phyloP scores from a whole-genome alignment of 2,329 filamentous ascomycete genomes.

The Hypomyces perniciosus region DNA sequence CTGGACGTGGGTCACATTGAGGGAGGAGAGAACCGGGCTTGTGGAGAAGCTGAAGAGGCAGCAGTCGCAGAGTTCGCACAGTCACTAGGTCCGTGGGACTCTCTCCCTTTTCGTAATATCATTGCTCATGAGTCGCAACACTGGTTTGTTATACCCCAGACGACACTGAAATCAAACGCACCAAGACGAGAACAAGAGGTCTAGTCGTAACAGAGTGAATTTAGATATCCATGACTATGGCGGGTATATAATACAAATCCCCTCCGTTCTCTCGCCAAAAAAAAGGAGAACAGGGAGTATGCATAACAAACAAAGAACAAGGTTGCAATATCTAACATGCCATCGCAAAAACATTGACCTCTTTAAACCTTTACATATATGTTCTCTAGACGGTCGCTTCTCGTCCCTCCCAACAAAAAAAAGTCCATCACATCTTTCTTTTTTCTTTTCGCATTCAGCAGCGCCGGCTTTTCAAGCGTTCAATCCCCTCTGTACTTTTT shows the following conservation, averaged over 20 bases:
- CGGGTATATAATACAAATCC: conserved; percentile 9
- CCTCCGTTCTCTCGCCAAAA: not conserved
- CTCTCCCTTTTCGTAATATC: too few species aligned
- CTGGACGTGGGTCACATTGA: conserved; percentile 69
- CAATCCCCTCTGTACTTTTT: too few species aligned
- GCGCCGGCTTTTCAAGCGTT: too few species aligned
- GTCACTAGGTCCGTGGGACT: not conserved
- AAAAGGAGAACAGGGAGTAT: not conserved
- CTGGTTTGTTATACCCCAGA: too few species aligned
- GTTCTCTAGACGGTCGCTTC: too few species aligned
- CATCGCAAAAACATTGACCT: too few species aligned
- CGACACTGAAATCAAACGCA: too few species aligned
- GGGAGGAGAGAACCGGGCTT: conserved; percentile 53
- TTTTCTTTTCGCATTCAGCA: not conserved
- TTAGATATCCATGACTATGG: conserved; percentile 11
- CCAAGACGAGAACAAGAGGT: too few species aligned
- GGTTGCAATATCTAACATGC: not conserved
- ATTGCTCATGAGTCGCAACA: too few species aligned
- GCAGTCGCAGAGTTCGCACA: conserved; percentile 11
- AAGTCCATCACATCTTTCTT: not conserved
- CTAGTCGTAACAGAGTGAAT: not conserved
- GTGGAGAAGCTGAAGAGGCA: conserved; percentile 32
- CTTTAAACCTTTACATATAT: too few species aligned
- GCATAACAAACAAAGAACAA: not conserved
- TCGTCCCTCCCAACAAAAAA: not conserved